These are phyloP conservation scores for Pseudodiploospora longispora DNA, from an alignment of 2,329 filamentous ascomycete species.

Conservation along the genomic window DNA sequence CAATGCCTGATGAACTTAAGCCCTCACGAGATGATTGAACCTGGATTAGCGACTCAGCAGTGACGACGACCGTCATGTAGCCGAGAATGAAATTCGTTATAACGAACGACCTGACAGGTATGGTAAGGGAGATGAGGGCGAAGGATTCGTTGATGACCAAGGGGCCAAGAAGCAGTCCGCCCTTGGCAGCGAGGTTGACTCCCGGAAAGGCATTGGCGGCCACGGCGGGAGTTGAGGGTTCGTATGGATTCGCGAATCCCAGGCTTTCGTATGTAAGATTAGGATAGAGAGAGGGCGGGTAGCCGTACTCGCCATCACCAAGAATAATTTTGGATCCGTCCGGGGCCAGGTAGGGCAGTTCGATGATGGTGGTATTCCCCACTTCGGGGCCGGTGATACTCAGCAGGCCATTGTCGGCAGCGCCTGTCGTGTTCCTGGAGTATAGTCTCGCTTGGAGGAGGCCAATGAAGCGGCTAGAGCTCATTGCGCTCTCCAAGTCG, in stretches of 20 bases:
- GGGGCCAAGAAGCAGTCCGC: constrained; percentile 68
- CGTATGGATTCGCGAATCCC: constrained; percentile 29
- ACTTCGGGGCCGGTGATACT: constrained; percentile 50
- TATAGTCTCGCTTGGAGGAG: constrained; percentile 69
- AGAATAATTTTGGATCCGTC: constrained; percentile 54
- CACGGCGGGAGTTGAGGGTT: constrained; percentile 33
- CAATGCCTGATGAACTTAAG: constrained; percentile 59
- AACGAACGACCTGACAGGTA: constrained; percentile 62
- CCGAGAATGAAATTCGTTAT: constrained; percentile 58
- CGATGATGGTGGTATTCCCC: constrained; percentile 22
- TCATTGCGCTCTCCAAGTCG: constrained; percentile 68
- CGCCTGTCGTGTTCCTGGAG: constrained; percentile 56
- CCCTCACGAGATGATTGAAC: constrained; percentile 60
- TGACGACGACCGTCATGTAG: constrained; percentile 74
- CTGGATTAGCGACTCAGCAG: constrained; percentile 54
- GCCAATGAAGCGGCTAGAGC: constrained; percentile 45
- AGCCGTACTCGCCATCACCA: constrained; percentile 57
- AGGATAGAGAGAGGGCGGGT: constrained; percentile 65
- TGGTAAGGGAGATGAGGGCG: constrained; percentile 71
- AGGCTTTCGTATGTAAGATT: constrained; percentile 60
- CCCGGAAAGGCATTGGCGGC: constrained; percentile 42
- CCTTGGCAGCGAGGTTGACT: constrained; percentile 40
- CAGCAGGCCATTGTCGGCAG: constrained; percentile 45
- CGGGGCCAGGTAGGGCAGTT: constrained; percentile 50
- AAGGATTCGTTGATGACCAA: constrained; percentile 63